Evolutionary conservation across 179 eudicot genomes (phyloP).

Genomic region (Monotropa hypopitys): DNA sequence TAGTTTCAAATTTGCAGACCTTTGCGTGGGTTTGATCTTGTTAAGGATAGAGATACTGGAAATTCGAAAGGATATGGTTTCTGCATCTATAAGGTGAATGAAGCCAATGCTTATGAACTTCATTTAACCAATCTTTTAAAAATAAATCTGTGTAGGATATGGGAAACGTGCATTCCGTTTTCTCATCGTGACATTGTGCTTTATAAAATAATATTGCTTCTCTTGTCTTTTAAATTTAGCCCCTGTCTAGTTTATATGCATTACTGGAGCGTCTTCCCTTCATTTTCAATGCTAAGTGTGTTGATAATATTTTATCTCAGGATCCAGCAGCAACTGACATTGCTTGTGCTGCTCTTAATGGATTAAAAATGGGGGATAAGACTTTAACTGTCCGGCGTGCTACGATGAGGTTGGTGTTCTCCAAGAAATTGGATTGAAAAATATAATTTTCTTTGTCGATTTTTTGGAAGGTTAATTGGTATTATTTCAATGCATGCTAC

Average conservation of each 20-base stretch:
- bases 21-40: conserved; percentile 65
- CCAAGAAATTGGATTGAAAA: background rate
- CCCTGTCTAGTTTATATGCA: background rate
- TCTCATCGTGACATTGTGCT: background rate
- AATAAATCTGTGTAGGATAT: background rate
- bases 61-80: conserved; percentile 87
- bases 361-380: conserved; percentile 86
- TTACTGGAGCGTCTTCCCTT: background rate
- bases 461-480: background rate
- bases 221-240: background rate
- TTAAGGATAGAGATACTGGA: conserved; percentile 82
- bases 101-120: background rate
- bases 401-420: conserved; percentile 51
- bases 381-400: conserved; percentile 83
- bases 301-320: conserved; percentile 17
- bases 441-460: background rate
- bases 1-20: conserved; percentile 6
- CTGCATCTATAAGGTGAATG: conserved; percentile 60
- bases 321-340: conserved; percentile 66
- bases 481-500: background rate
- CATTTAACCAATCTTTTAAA: background rate
- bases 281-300: background rate
- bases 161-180: background rate
- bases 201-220: background rate
- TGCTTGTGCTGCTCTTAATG: conserved; percentile 85